phyloP scores from a whole-genome alignment of 768 basidiomycete genomes.

The Pulveroboletus sp. region DNA sequence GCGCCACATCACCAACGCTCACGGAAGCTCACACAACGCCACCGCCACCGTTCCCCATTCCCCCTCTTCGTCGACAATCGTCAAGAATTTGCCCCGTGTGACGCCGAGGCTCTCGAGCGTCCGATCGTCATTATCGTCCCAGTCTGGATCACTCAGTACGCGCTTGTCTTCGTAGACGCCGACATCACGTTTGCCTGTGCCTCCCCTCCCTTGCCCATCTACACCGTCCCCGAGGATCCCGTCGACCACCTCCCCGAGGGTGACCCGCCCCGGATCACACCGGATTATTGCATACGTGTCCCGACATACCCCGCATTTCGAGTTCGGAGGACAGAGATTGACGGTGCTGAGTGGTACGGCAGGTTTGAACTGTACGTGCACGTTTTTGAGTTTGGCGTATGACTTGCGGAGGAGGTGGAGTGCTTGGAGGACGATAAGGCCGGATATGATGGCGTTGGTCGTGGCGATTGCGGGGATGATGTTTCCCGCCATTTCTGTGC shows the following conservation, averaged over 20 bases:
- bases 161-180: constrained; percentile 86
- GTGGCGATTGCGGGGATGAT: constrained; percentile 99
- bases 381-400: constrained; percentile 61
- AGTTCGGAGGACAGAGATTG: constrained; percentile 65
- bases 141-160: constrained; percentile 89
- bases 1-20: constrained; percentile 31
- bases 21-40: constrained; percentile 70
- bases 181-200: constrained; percentile 53
- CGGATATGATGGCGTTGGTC: constrained; percentile 96
- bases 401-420: constrained; percentile 75
- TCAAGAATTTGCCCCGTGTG: constrained; percentile 80
- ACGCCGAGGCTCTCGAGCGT: constrained; percentile 82
- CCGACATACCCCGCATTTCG: constrained; percentile 79
- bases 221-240: constrained; percentile 61
- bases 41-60: constrained; percentile 70
- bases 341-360: constrained; percentile 74
- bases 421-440: constrained; percentile 91
- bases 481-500: constrained; percentile 95
- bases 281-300: constrained; percentile 75
- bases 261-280: constrained; percentile 70
- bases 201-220: constrained; percentile 28
- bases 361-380: constrained; percentile 78
- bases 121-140: constrained; percentile 81
- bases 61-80: constrained; percentile 86
- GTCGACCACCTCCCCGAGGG: constrained; percentile 69